Evolutionary conservation across 2,329 filamentous ascomycete genomes (phyloP).

Genomic region (Scytalidium sp.): DNA sequence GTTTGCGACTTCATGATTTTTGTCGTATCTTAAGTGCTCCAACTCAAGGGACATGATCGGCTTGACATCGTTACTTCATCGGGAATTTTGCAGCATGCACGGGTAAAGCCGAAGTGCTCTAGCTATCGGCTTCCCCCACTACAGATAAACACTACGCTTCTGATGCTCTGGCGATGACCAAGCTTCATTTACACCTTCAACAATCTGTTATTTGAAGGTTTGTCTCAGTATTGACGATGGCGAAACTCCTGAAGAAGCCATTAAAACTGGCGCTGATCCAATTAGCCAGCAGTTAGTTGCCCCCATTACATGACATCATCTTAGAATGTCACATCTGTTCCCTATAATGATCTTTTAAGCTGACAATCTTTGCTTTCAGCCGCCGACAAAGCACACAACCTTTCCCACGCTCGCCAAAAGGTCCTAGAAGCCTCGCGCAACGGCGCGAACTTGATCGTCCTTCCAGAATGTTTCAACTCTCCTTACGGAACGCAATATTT

Average conservation of each 20-base stretch:
- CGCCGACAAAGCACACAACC: conserved; percentile 81
- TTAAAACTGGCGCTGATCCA: conserved; percentile 81
- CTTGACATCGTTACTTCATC: no score
- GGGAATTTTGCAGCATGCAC: no score
- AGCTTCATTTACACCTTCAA: background rate
- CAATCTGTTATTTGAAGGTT: background rate
- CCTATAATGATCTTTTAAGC: conserved; percentile 16
- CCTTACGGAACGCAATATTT: conserved; percentile 94
- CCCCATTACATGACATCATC: background rate
- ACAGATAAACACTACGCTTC: background rate
- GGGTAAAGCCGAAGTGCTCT: no score
- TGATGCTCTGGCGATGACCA: background rate
- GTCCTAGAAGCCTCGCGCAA: conserved; percentile 74
- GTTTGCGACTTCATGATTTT: no score
- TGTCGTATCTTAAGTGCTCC: no score
- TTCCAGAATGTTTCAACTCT: conserved; percentile 99
- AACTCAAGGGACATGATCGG: no score
- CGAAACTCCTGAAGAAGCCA: conserved; percentile 63
- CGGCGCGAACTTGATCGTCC: conserved; percentile 83
- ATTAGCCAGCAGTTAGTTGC: conserved; percentile 62
- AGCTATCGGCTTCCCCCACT: background rate
- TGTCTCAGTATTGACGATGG: conserved; percentile 19
- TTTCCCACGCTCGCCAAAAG: conserved; percentile 74
- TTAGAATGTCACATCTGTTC: background rate
- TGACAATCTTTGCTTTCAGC: conserved; percentile 39